A percentile compares a stretch with the other conserved stretches of the same genome.
Conservation (phyloP, 2,329 filamentous ascomycete genomes). For the Verticillium zaregamsianum region DNA sequence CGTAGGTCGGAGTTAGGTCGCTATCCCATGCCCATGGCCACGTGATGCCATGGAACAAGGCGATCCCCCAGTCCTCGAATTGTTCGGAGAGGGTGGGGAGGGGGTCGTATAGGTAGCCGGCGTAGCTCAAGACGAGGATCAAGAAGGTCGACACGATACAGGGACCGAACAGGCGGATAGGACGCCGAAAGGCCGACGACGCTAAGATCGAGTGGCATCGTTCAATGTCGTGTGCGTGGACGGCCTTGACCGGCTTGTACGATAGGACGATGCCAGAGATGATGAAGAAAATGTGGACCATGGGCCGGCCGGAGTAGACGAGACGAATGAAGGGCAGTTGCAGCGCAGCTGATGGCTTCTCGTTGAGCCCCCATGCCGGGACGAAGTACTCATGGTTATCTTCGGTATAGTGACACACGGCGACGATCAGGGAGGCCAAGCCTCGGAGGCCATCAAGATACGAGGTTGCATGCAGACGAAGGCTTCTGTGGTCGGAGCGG, state of each 20-base stretch:
- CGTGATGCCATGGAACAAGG: constrained; percentile 12
- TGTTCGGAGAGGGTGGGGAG: constrained; percentile 27
- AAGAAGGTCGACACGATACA: background rate
- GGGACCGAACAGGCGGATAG: constrained; percentile 13
- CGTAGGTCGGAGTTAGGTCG: constrained; percentile 35
- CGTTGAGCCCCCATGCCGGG: constrained; percentile 45
- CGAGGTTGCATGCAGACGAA: constrained; percentile 17
- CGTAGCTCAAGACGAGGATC: constrained; percentile 16
- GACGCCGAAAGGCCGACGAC: constrained; percentile 13
- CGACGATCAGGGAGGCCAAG: constrained; percentile 63
- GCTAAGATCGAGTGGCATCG: constrained; percentile 6
- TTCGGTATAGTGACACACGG: constrained; percentile 51
- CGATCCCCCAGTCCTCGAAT: constrained; percentile 39
- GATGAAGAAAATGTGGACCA: constrained; percentile 31
- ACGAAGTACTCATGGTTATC: constrained; percentile 39
- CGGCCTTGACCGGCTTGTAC: constrained; percentile 21
- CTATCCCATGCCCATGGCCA: constrained; percentile 18
- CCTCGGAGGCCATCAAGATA: constrained; percentile 62
- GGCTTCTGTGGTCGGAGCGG: constrained; percentile 18
- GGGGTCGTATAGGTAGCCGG: background rate
- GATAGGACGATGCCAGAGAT: constrained; percentile 31
- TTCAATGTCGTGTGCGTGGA: constrained; percentile 9
- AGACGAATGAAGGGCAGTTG: constrained; percentile 26
- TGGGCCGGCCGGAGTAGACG: constrained; percentile 19
- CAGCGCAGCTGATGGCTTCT: constrained; percentile 39